Evolutionary conservation across 768 basidiomycete species (phyloP).

Genomic region (Sutorius australiensis): DNA sequence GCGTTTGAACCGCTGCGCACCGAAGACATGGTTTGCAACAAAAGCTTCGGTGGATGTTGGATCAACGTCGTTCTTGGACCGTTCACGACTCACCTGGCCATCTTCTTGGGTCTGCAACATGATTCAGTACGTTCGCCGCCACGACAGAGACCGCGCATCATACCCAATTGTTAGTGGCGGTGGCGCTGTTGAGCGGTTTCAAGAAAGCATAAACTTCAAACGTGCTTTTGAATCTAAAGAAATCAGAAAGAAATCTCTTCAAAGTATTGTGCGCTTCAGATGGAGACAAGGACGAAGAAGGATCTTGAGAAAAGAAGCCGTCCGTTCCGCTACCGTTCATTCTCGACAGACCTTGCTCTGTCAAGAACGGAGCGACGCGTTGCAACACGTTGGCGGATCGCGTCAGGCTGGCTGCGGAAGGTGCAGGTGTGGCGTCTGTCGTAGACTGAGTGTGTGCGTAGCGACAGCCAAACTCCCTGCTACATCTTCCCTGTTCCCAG

Average conservation of each 20-base stretch:
- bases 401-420: slow-evolving; percentile 1
- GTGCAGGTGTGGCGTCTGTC: slow-evolving; percentile 3
- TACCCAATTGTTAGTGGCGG: slow-evolving; percentile 44
- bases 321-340: slow-evolving; percentile 42
- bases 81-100: slow-evolving; percentile 41
- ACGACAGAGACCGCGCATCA: slow-evolving; percentile 3
- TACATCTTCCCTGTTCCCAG: slow-evolving; percentile 47
- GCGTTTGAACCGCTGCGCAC: slow-evolving; percentile 21
- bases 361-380: slow-evolving; percentile 43
- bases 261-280: slow-evolving; percentile 45
- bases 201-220: slow-evolving; percentile 47
- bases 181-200: slow-evolving; percentile 35
- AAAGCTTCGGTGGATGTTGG: slow-evolving; percentile 27
- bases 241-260: slow-evolving; percentile 40
- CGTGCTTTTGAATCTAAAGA: slow-evolving; percentile 39
- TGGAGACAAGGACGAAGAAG: slow-evolving; percentile 36
- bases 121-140: neutral
- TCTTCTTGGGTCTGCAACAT: slow-evolving; percentile 42
- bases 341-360: slow-evolving; percentile 42
- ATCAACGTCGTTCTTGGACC: slow-evolving; percentile 5
- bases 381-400: slow-evolving; percentile 18
- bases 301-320: slow-evolving; percentile 37
- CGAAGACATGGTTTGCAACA: slow-evolving; percentile 37
- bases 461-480: slow-evolving; percentile 42
- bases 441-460: slow-evolving; percentile 35